Evolutionary conservation across 441 rosid species (phyloP).

Genomic region (Euphorbia schlechtendalii): DNA sequence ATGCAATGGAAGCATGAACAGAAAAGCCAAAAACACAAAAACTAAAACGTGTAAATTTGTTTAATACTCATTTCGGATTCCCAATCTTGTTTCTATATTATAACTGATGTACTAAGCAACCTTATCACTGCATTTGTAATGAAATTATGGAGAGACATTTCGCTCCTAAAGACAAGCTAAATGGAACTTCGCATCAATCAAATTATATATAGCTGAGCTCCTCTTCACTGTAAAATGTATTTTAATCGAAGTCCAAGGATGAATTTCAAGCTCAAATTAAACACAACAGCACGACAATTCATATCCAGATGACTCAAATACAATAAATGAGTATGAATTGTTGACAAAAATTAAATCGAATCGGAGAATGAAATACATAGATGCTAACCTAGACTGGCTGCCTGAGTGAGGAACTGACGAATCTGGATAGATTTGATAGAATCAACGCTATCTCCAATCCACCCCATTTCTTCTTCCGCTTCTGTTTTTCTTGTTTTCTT

Average conservation of each 20-base stretch:
- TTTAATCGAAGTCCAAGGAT: not conserved
- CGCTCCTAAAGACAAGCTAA: not conserved
- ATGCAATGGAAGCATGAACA: no score
- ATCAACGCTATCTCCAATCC: conserved; percentile 58
- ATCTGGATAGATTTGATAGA: conserved; percentile 68
- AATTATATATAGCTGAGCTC: not conserved
- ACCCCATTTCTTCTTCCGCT: conserved; percentile 46
- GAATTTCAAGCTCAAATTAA: no score
- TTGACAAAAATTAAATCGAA: not conserved
- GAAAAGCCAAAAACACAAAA: no score
- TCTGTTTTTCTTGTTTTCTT: not conserved
- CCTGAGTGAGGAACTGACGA: conserved; percentile 70
- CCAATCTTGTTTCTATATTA: not conserved
- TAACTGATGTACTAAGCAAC: not conserved
- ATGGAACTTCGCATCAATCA: not conserved
- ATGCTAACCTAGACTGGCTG: conserved; percentile 65
- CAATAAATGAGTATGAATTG: no score
- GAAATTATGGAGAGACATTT: not conserved
- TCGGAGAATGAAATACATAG: conserved; percentile 4
- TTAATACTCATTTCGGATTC: no score
- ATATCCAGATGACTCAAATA: not conserved
- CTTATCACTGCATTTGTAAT: not conserved
- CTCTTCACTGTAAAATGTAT: not conserved
- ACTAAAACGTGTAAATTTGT: no score
- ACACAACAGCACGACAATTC: no score